phyloP scores from a whole-genome alignment of 1,139 yeast genomes.

The Geotrichum carabidarum region DNA sequence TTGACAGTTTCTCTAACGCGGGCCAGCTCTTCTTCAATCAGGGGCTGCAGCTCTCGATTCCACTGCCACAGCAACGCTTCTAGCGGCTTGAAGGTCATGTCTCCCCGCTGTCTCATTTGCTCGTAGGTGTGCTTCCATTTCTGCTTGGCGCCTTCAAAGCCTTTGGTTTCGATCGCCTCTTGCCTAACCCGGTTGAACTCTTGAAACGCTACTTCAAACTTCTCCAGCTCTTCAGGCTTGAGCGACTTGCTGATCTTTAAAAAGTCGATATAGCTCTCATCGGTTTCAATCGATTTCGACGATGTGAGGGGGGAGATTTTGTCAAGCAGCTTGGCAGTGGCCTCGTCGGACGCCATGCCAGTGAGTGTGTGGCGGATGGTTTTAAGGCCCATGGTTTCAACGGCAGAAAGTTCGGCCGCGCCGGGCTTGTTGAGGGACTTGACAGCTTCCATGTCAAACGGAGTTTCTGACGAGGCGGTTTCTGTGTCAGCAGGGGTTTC shows the following conservation, averaged over 20 bases:
- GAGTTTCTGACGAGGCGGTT: background rate
- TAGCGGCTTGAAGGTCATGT: constrained; percentile 50
- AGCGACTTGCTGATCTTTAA: constrained; percentile 54
- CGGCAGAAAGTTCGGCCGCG: constrained; percentile 53
- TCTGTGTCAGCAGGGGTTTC: background rate
- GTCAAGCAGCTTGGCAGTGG: constrained; percentile 22
- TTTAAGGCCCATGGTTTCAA: constrained; percentile 73
- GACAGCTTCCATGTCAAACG: constrained; percentile 10
- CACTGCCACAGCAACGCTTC: constrained; percentile 78
- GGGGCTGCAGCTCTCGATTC: constrained; percentile 62
- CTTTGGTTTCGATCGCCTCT: constrained; percentile 65
- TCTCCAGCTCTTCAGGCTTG: constrained; percentile 47
- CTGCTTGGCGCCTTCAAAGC: constrained; percentile 78
- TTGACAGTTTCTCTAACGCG: constrained; percentile 31
- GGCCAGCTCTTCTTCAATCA: constrained; percentile 59
- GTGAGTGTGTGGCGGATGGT: constrained; percentile 72
- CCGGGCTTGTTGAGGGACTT: constrained; percentile 50
- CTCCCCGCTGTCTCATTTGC: constrained; percentile 45
- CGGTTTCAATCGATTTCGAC: constrained; percentile 38
- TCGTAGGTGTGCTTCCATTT: constrained; percentile 86
- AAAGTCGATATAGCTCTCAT: constrained; percentile 48
- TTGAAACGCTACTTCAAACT: constrained; percentile 63
- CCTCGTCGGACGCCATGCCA: constrained; percentile 47
- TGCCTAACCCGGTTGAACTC: constrained; percentile 71
- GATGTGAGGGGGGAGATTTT: constrained; percentile 31